phyloP scores from a whole-genome alignment of 371 early-diverging fungal species.

The Mortierella sp. region DNA sequence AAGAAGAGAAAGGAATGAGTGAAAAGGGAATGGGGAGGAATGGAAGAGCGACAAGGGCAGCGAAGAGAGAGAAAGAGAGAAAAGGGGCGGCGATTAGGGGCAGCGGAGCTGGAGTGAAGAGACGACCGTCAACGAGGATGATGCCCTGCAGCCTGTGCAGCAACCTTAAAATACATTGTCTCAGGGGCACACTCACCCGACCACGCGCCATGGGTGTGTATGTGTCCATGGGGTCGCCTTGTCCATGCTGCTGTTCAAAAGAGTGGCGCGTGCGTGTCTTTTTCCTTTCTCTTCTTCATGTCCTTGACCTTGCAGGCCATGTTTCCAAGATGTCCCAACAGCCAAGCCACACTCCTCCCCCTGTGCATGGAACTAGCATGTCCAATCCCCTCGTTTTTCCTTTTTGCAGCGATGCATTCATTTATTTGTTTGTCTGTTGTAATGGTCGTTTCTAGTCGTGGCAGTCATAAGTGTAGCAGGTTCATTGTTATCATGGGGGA shows the following conservation, averaged over 20 bases:
- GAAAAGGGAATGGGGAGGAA: not conserved
- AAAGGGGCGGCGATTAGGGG: not conserved
- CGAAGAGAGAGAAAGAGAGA: not conserved
- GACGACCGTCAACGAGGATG: too few species aligned
- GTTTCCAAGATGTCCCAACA: not conserved
- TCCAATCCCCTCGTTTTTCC: not conserved
- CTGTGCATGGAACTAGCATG: not conserved
- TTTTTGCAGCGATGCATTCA: not conserved
- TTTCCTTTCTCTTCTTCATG: not conserved
- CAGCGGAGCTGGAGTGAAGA: too few species aligned
- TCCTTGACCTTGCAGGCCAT: not conserved
- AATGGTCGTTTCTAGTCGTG: not conserved
- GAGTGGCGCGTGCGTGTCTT: not conserved
- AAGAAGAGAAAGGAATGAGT: not conserved
- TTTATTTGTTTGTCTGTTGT: not conserved
- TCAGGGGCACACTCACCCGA: not conserved
- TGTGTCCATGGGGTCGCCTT: not conserved
- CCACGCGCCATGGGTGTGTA: not conserved
- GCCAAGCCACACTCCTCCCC: not conserved
- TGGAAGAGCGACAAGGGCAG: not conserved
- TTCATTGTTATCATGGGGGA: not conserved
- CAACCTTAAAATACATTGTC: not conserved
- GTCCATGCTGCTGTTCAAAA: too few species aligned
- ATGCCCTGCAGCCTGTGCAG: too few species aligned
- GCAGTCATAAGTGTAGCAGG: not conserved